phyloP scores from a whole-genome alignment of 805 yeast genomes.

The Saccharomycopsis capsularis region DNA sequence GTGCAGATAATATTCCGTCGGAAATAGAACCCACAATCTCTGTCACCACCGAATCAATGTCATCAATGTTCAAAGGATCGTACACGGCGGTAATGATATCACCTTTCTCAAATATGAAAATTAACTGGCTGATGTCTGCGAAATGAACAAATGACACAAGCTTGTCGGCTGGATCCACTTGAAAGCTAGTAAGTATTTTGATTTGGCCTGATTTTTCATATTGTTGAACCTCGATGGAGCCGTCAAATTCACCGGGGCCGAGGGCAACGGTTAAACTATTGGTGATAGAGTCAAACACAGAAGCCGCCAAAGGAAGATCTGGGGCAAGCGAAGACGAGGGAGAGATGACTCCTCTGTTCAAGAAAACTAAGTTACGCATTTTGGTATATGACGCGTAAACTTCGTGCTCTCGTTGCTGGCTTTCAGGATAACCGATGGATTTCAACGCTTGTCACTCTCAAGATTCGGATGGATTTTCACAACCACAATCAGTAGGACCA shows the following conservation, averaged over 20 bases:
- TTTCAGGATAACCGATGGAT: neutral
- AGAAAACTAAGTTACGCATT: constrained; percentile 44
- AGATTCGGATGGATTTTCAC: too few species aligned
- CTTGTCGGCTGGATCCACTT: constrained; percentile 32
- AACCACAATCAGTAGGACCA: too few species aligned
- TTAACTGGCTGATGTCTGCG: constrained; percentile 57
- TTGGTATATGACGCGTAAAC: neutral
- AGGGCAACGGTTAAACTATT: constrained; percentile 67
- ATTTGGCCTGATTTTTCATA: constrained; percentile 57
- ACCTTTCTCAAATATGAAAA: constrained; percentile 66
- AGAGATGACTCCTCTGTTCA: constrained; percentile 47
- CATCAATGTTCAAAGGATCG: constrained; percentile 33
- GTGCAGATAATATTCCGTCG: constrained; percentile 60
- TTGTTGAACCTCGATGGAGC: constrained; percentile 68
- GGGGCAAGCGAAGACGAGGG: constrained; percentile 57
- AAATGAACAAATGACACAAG: constrained; percentile 56
- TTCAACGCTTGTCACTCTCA: too few species aligned
- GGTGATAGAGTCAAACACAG: constrained; percentile 64
- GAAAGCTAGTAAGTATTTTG: constrained; percentile 54
- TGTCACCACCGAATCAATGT: constrained; percentile 43
- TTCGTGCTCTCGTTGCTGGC: neutral
- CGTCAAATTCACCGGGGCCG: constrained; percentile 45
- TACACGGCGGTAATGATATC: constrained; percentile 65
- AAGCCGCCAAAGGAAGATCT: constrained; percentile 46
- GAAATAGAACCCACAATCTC: constrained; percentile 85